Evolutionary conservation across 805 yeast genomes (phyloP).

Genomic region (Pichia rugopelliculosa): DNA sequence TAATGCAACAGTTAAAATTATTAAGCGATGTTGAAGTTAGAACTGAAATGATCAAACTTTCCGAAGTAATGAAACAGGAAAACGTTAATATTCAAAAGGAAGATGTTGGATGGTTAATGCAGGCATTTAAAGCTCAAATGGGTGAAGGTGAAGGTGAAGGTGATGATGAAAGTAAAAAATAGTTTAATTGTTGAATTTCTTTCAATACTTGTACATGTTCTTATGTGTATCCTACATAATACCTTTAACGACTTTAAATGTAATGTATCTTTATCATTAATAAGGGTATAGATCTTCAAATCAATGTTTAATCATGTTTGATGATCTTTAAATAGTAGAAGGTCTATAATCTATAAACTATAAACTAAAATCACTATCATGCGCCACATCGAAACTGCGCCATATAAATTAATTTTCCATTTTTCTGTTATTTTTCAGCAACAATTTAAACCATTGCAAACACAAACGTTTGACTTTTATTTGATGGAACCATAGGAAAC

Average conservation of each 20-base stretch:
- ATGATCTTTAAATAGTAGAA: too few relatives aligned
- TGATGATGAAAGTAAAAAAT: neutral
- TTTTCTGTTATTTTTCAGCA: too few relatives aligned
- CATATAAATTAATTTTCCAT: too few relatives aligned
- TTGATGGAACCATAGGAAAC: neutral
- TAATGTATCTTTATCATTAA: too few relatives aligned
- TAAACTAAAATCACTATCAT: too few relatives aligned
- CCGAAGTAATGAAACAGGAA: conserved; percentile 16
- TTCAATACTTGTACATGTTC: neutral
- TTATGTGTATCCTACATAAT: neutral
- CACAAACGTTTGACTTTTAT: too few relatives aligned
- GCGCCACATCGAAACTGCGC: too few relatives aligned
- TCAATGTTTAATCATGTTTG: too few relatives aligned
- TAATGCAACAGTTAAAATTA: conserved; percentile 24
- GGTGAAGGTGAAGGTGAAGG: conserved; percentile 1
- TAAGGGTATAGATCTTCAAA: too few relatives aligned
- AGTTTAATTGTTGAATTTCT: neutral
- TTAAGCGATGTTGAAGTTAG: conserved; percentile 25
- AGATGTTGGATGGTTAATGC: conserved; percentile 22
- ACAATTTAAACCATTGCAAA: too few relatives aligned
- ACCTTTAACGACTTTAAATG: too few relatives aligned
- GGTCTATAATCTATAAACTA: too few relatives aligned
- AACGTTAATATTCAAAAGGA: conserved; percentile 20
- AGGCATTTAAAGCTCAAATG: conserved; percentile 17
- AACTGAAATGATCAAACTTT: conserved; percentile 17